Base-by-base conservation (phyloP, 1,139 yeast species). In the Debaryomycetaceae sp. region DNA sequence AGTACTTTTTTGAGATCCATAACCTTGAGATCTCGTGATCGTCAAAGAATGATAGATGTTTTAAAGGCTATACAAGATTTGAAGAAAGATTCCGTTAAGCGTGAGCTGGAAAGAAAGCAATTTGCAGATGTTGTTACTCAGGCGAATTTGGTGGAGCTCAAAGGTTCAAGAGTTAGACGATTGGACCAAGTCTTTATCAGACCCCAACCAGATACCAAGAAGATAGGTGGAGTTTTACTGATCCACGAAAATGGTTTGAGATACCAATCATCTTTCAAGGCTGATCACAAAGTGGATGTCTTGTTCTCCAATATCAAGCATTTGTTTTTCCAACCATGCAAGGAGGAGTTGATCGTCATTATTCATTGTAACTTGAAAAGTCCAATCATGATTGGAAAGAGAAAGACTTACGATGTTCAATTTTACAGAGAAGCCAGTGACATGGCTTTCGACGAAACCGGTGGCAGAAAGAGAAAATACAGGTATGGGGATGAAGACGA, bases 401-500 rank as follows among this genome's bases (percentile, higher is more conserved):
- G 88, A 70, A 93, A 95, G 70, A 90, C 97, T 0, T 86, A 85
- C 66, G 99, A 93, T 60, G 88, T 93, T 38, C 99, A 95, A 68
- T 90, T 93, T 62, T 93, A 91, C 70, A 79, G 98, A 54, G 99
- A 93, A 66, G 98, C 98, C 11, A 83, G 96, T 42, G 99, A 93
- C 63, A 87, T 91, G 78, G 86, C 96, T 3, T 90, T 89, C 58
- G 99, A 93, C 67, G 99, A 93, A 68, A 93, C 99, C 34, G 97
- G 98, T 49, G 95, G 95, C 49, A 81, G 95, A 51, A 88, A 90
- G 74, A 75, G 87, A 65, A 85, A 86, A 54, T 88, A 90, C 74
- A 74, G 97, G 61, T 93, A 93, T 60, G 99, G 99, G 44, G 99
- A 93, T 63, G 99, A 93, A 67, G 99, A 93, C 66, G 99, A 93